These are phyloP conservation scores for Zymoseptoria passerinii DNA, from an alignment of 2,329 filamentous ascomycete genomes.

Conservation along the genomic window DNA sequence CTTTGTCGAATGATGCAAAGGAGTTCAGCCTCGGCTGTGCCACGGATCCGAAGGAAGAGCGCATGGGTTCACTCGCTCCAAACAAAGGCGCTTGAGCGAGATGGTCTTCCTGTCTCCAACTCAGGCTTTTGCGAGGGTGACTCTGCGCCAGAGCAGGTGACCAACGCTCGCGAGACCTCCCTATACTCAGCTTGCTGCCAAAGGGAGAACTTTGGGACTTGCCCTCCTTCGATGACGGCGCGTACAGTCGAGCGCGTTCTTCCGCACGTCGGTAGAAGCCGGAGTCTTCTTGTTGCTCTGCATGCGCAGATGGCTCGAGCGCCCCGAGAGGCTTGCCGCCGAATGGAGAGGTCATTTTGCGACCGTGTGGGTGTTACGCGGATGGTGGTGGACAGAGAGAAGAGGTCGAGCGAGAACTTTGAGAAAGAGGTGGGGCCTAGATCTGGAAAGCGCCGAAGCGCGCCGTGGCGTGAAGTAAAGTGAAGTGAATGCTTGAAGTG, in stretches of 20 bases:
- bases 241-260: not conserved
- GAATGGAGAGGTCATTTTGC: not conserved
- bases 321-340: not conserved
- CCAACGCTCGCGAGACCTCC: not conserved
- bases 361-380: not conserved
- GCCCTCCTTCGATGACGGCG: not conserved
- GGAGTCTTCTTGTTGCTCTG: conserved; percentile 5
- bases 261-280: not conserved
- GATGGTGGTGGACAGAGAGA: not conserved
- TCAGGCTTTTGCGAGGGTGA: not conserved
- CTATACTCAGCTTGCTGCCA: not conserved
- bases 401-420: not conserved
- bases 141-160: not conserved
- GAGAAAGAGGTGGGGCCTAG: not conserved
- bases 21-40: not conserved
- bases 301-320: not conserved
- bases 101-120: not conserved
- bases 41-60: not conserved
- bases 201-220: not conserved
- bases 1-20: not conserved
- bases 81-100: not conserved
- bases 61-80: not conserved
- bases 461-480: not conserved
- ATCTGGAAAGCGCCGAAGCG: not conserved
- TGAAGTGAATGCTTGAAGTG: not conserved